A percentile compares a stretch with the other conserved stretches of the same genome.
These are phyloP conservation scores for Sclerotinia minor DNA, from an alignment of 2,329 filamentous ascomycete genomes.

Conservation along the genomic window DNA sequence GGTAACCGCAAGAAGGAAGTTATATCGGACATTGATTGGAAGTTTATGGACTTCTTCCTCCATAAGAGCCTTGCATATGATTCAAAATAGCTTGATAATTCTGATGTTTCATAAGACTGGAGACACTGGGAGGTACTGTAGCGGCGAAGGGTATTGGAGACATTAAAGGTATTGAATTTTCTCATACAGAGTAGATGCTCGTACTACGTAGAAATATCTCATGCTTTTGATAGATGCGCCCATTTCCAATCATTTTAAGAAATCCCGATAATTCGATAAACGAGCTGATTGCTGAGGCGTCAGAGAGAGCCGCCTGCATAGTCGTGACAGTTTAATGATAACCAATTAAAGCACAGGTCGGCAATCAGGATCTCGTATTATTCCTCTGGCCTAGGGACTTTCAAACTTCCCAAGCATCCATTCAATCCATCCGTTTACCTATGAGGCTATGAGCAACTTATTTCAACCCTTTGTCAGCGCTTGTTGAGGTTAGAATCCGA, in stretches of 20 bases:
- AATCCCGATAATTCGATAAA: background rate
- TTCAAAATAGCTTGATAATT: background rate
- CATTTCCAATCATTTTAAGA: background rate
- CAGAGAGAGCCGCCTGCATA: background rate
- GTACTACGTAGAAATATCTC: background rate
- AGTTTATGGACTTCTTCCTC: background rate
- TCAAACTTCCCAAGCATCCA: background rate
- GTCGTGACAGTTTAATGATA: background rate
- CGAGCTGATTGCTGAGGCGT: background rate
- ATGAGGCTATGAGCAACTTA: background rate
- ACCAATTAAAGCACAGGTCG: background rate
- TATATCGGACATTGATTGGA: slow-evolving; percentile 1
- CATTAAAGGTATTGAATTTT: background rate
- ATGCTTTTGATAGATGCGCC: background rate
- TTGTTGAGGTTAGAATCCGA: background rate
- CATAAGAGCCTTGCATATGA: background rate
- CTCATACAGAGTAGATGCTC: background rate
- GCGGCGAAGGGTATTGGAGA: background rate
- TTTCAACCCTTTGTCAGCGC: background rate
- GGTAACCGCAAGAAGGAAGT: background rate
- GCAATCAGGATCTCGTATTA: slow-evolving; percentile 7
- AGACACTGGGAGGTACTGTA: background rate
- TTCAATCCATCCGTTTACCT: too few relatives aligned
- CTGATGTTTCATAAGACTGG: slow-evolving; percentile 4
- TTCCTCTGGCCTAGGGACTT: background rate